Evolutionary conservation across 352 stramenopile species (phyloP).

Genomic region (Phytophthora colocasiae): DNA sequence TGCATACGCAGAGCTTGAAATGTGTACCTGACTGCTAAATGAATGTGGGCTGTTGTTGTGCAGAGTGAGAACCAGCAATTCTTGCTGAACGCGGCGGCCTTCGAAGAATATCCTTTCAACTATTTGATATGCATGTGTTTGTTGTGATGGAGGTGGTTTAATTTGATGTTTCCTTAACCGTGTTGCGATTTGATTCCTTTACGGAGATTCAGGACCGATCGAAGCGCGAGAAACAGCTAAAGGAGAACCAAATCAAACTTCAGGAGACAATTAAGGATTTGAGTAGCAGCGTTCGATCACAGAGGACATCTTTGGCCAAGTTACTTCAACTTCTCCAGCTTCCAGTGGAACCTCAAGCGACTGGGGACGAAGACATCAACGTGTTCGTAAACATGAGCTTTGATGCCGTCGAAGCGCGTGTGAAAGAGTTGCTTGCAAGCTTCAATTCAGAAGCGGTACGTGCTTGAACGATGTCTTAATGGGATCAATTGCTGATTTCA

Average conservation of each 20-base stretch:
- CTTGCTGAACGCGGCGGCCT: constrained; percentile 78
- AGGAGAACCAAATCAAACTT: constrained; percentile 72
- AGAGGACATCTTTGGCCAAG: constrained; percentile 62
- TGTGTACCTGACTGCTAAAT: background rate
- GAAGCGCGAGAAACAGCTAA: constrained; percentile 64
- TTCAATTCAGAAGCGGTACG: constrained; percentile 68
- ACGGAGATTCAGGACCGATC: constrained; percentile 85
- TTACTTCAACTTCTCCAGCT: constrained; percentile 66
- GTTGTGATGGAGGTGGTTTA: constrained; percentile 4
- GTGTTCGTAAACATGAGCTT: constrained; percentile 56
- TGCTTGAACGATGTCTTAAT: background rate
- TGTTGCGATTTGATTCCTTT: constrained; percentile 31
- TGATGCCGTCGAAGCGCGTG: constrained; percentile 55
- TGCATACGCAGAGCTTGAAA: background rate
- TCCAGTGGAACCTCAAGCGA: constrained; percentile 23
- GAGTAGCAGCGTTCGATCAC: constrained; percentile 55
- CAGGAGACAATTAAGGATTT: constrained; percentile 71
- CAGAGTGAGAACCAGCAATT: constrained; percentile 88
- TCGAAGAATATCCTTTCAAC: constrained; percentile 88
- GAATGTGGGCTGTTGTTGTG: constrained; percentile 1
- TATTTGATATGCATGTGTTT: constrained; percentile 29
- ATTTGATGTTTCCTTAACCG: constrained; percentile 64
- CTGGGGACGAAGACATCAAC: constrained; percentile 47
- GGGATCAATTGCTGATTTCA: background rate
- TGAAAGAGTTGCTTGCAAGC: constrained; percentile 64